phyloP scores from a whole-genome alignment of 805 yeast species.

The Saturnispora gosingensis region DNA sequence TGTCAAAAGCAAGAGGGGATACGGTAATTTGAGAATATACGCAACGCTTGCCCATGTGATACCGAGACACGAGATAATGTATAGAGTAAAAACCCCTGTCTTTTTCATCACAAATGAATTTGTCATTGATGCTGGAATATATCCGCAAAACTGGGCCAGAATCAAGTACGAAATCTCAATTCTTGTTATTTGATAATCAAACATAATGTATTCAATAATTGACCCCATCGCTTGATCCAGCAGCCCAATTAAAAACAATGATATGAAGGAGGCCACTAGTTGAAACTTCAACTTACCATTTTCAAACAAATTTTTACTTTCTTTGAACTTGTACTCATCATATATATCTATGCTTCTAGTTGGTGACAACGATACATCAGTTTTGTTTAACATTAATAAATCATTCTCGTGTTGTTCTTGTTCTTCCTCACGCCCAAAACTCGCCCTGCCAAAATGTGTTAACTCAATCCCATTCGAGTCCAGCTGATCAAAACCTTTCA shows the following conservation, averaged over 20 bases:
- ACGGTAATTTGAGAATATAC: constrained; percentile 35
- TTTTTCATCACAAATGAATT: constrained; percentile 34
- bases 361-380: background rate
- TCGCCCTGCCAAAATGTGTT: background rate
- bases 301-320: constrained; percentile 31
- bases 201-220: constrained; percentile 42
- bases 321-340: constrained; percentile 25
- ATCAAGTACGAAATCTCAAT: constrained; percentile 41
- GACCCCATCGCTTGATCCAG: constrained; percentile 57
- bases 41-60: constrained; percentile 17
- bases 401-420: background rate
- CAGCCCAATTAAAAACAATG: constrained; percentile 43
- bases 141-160: constrained; percentile 45
- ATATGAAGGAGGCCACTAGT: constrained; percentile 30
- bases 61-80: constrained; percentile 15
- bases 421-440: background rate
- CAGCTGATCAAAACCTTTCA: background rate
- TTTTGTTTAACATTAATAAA: background rate
- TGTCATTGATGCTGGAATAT: constrained; percentile 41
- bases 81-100: constrained; percentile 44
- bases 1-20: constrained; percentile 30
- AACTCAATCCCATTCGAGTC: background rate
- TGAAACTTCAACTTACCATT: constrained; percentile 35
- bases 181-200: constrained; percentile 40
- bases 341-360: constrained; percentile 7